Evolutionary conservation across 441 rosid genomes (phyloP), one percentile per base, ranked within the genome.

Genomic region (Pelargonium myrrhifolium): DNA sequence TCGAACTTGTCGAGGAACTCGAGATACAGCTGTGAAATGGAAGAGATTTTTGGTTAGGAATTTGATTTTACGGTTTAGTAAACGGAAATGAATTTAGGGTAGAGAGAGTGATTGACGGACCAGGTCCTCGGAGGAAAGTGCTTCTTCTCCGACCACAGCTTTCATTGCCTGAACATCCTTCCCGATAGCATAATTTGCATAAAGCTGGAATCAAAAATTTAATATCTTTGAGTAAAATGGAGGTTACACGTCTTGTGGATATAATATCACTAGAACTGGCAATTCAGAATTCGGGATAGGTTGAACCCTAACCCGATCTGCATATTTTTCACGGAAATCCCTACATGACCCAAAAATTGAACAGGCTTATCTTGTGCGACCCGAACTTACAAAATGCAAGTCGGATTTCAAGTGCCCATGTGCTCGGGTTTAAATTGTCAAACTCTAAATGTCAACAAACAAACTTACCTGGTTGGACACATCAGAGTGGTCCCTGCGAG

Each of bases 121-220:
- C 98, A 92, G 80, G 72, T 95, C 99, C 77, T 95, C 99, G 2
- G 99, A 92, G 67, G 99, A 93, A 73, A 95, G 97, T n/a, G 98
- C 96, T 85, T 90, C 98, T 79, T 90, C 97, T 87, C 98, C 98
- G 18, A 93, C 98, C 78, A 93, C 96, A 67, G 97, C 99, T 81
- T 93, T 89, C 99, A 93, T 93, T 24, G 97, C 99, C 81, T 93
- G 96, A 11, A 93, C 97, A 76, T 93, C 99, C 76, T 95, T 95
- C 47, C 99, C 99, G 55, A 92, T 95, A 10, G 99, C 97, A 72
- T 93, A 89, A 76, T 93, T 93, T 62, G 99, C 96, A 75, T 91
- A 93, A 64, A 95, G 82, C 98, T 95, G 89, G 60, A 78, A 40
- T n/a, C 64, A 4, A 49, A 66, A 31, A 28, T 53, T 51, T 0